phyloP scores from a whole-genome alignment of 495 filamentous ascomycete genomes.

The Neurospora sublineolata region DNA sequence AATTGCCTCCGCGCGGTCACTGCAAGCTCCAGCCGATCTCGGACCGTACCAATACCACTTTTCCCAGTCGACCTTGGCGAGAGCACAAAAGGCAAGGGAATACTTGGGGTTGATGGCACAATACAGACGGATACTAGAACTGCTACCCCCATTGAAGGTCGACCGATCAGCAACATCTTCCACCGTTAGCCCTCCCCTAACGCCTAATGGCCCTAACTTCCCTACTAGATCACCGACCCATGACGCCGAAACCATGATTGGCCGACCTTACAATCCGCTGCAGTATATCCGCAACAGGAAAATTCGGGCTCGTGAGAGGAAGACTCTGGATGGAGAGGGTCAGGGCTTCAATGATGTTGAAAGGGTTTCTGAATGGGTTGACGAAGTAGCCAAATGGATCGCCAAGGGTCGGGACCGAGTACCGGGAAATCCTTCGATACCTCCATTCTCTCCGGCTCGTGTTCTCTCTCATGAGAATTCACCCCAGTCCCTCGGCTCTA shows the following conservation, averaged over 20 bases:
- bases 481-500: conserved; percentile 20
- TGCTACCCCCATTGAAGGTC: conserved; percentile 59
- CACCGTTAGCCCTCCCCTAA: conserved; percentile 18
- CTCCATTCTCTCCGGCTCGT: conserved; percentile 39
- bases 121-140: conserved; percentile 64
- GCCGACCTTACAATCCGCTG: conserved; percentile 71
- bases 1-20: conserved; percentile 21
- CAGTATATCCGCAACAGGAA: conserved; percentile 80
- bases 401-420: conserved; percentile 22
- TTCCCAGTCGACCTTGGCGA: conserved; percentile 63
- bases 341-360: conserved; percentile 65
- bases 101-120: conserved; percentile 71
- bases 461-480: conserved; percentile 19
- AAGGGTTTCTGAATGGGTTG: conserved; percentile 62
- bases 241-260: conserved; percentile 22
- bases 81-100: conserved; percentile 67
- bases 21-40: conserved; percentile 32
- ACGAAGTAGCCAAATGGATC: conserved; percentile 46
- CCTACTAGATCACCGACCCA: conserved; percentile 4
- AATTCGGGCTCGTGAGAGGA: conserved; percentile 60
- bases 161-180: conserved; percentile 13
- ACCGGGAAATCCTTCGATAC: conserved; percentile 43
- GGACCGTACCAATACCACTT: conserved; percentile 47
- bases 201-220: conserved; percentile 17
- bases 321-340: conserved; percentile 55